A percentile compares a stretch with the other conserved stretches of the same genome.
Conservation (phyloP, 805 yeast species). For the Kazachstania psychrophila region DNA sequence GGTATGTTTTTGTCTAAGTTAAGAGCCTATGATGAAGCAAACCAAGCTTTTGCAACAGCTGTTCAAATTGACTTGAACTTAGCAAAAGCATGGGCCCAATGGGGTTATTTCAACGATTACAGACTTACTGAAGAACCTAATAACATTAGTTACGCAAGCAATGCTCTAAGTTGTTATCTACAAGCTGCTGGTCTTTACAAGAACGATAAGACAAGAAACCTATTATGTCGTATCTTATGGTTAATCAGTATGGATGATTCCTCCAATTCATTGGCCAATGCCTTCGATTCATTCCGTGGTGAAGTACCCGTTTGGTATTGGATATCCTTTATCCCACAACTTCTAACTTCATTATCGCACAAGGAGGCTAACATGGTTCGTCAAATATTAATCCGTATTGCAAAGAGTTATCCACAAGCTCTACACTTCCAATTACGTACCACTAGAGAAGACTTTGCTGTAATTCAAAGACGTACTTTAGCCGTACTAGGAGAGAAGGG, state of each 20-base stretch:
- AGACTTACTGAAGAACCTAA: constrained; percentile 75
- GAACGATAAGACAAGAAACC: constrained; percentile 79
- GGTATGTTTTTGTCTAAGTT: constrained; percentile 95
- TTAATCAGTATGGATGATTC: constrained; percentile 83
- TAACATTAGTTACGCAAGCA: constrained; percentile 77
- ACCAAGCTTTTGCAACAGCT: constrained; percentile 96
- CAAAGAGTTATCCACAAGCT: constrained; percentile 96
- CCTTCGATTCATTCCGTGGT: constrained; percentile 86
- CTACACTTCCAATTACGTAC: constrained; percentile 92
- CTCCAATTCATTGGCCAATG: constrained; percentile 68
- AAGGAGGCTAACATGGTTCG: constrained; percentile 86
- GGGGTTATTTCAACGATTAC: constrained; percentile 94
- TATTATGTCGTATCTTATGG: constrained; percentile 88
- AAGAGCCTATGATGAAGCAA: constrained; percentile 87
- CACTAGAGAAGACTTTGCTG: constrained; percentile 87
- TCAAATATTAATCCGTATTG: constrained; percentile 79
- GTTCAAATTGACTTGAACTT: constrained; percentile 89
- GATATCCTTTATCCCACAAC: constrained; percentile 94
- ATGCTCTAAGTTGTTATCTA: constrained; percentile 89
- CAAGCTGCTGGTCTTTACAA: constrained; percentile 97
- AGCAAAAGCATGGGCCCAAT: constrained; percentile 99
- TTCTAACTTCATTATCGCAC: constrained; percentile 80
- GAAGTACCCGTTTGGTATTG: constrained; percentile 99
- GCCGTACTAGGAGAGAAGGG: constrained; percentile 34
- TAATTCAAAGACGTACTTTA: constrained; percentile 67